Conservation (phyloP, 2,329 filamentous ascomycete genomes). For the Trichoderma brevicompactum region DNA sequence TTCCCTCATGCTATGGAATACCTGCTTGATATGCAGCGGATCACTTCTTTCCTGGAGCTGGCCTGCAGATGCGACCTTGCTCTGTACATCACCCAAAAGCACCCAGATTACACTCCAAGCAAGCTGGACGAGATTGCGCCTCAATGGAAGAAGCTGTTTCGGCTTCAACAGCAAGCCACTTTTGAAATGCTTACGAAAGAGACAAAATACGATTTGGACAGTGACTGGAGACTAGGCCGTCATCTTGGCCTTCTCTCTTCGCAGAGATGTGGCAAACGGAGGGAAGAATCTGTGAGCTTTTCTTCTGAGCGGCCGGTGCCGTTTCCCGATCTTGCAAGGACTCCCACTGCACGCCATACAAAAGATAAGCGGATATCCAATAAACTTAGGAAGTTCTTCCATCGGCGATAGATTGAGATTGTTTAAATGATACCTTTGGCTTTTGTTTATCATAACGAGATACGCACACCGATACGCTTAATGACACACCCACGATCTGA, state of each 20-base stretch:
- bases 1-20: slow-evolving; percentile 16
- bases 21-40: slow-evolving; percentile 5
- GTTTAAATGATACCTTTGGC: not conserved
- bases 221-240: not conserved
- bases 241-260: slow-evolving; percentile 1
- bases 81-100: not conserved
- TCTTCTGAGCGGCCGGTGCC: not conserved
- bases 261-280: not conserved
- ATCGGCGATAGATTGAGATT: not conserved
- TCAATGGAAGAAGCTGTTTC: not conserved
- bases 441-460: too few species aligned
- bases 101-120: not conserved
- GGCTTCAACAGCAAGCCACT: not conserved
- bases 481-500: not conserved
- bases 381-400: not conserved
- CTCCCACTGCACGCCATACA: not conserved
- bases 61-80: slow-evolving; percentile 17
- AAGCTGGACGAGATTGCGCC: not conserved
- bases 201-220: not conserved
- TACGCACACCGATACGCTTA: not conserved
- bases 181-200: not conserved
- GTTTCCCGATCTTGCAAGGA: not conserved
- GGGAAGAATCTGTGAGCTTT: not conserved
- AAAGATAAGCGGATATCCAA: not conserved
- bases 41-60: slow-evolving; percentile 4